Percentiles rank a stretch among this genome's conserved stretches.
These are phyloP conservation scores for Colletotrichum tropicicola DNA, from an alignment of 2,329 filamentous ascomycete genomes.

Conservation along the genomic window DNA sequence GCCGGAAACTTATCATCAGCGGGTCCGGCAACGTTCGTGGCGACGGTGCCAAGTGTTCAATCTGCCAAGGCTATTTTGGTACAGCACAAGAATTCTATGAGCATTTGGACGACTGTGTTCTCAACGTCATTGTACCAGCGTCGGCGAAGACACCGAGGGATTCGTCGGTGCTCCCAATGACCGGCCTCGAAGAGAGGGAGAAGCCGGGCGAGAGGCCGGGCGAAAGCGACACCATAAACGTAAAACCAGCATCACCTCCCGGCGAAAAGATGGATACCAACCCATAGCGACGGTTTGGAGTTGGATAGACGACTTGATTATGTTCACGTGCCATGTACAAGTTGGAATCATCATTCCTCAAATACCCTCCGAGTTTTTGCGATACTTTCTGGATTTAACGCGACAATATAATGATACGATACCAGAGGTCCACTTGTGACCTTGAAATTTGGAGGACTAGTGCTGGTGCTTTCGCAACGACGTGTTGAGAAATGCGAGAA, in stretches of 20 bases:
- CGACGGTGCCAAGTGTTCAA: slow-evolving; percentile 87
- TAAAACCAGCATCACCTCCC: slow-evolving; percentile 3
- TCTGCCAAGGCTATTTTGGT: slow-evolving; percentile 80
- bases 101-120: slow-evolving; percentile 79
- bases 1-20: slow-evolving; percentile 74
- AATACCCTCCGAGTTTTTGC: slow-evolving; percentile 22
- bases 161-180: slow-evolving; percentile 8
- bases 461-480: too few relatives aligned
- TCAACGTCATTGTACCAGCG: slow-evolving; percentile 65
- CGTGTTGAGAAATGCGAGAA: too few relatives aligned
- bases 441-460: too few relatives aligned
- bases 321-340: neutral
- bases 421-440: too few relatives aligned
- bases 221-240: slow-evolving; percentile 6
- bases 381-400: slow-evolving; percentile 1
- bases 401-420: slow-evolving; percentile 20
- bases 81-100: slow-evolving; percentile 98
- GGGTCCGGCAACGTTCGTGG: slow-evolving; percentile 33
- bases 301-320: neutral
- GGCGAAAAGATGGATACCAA: slow-evolving; percentile 28
- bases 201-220: slow-evolving; percentile 5
- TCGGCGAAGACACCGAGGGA: slow-evolving; percentile 23
- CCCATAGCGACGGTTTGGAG: slow-evolving; percentile 10
- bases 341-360: slow-evolving; percentile 8
- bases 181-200: slow-evolving; percentile 18